Evolutionary conservation across 257 asterid species (phyloP).

Genomic region (Capsicum rhomboideum): DNA sequence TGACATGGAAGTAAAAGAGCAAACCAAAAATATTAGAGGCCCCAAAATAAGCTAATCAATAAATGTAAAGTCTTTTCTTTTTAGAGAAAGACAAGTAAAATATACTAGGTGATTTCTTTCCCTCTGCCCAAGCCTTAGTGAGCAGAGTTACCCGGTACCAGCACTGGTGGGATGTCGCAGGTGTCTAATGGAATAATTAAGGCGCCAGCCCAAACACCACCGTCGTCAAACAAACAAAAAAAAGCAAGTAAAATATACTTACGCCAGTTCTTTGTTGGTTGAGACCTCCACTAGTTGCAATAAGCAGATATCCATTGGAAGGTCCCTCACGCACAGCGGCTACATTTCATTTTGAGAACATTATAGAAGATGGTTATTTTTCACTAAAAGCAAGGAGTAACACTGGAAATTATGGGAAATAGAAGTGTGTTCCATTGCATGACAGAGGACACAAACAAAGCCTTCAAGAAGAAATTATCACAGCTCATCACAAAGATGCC

Average conservation of each 20-base stretch:
- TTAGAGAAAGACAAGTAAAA: not conserved
- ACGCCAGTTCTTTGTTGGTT: slow-evolving; percentile 98
- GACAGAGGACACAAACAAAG: not conserved
- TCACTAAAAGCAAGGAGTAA: not conserved
- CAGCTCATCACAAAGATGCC: not conserved
- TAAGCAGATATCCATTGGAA: slow-evolving; percentile 93
- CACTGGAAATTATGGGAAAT: not conserved
- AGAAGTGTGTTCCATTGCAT: not conserved
- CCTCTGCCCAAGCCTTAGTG: not conserved
- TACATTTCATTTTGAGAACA: slow-evolving; percentile 27
- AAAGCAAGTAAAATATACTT: slow-evolving; percentile 28
- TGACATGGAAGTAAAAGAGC: slow-evolving; percentile 5
- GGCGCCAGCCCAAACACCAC: not conserved
- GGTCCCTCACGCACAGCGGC: slow-evolving; percentile 67
- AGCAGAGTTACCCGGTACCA: not conserved
- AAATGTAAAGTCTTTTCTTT: not conserved
- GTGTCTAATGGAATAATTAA: not conserved
- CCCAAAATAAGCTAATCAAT: not conserved
- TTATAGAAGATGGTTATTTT: slow-evolving; percentile 12
- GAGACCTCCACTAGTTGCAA: slow-evolving; percentile 97
- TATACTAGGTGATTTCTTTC: slow-evolving; percentile 14
- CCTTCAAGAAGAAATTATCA: not conserved
- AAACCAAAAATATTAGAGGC: not conserved
- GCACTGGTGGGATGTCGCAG: not conserved
- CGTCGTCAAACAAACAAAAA: slow-evolving; percentile 2